phyloP scores from a whole-genome alignment of 1,139 yeast species.

The Suhomyces anneliseae region DNA sequence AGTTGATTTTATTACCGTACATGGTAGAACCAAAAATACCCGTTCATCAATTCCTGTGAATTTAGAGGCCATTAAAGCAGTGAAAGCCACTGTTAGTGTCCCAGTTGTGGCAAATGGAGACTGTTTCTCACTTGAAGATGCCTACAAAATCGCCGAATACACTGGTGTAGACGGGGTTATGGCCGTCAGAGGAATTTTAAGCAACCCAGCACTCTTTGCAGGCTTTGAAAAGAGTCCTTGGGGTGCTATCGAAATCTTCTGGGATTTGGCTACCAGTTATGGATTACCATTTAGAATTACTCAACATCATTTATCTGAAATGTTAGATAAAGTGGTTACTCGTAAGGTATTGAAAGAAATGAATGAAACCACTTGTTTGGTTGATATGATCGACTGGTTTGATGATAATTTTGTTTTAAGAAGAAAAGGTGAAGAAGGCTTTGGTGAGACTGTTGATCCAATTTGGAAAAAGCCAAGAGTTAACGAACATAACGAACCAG shows the following conservation, averaged over 20 bases:
- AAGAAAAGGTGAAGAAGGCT: constrained; percentile 66
- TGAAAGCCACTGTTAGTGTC: constrained; percentile 59
- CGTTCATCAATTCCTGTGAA: constrained; percentile 83
- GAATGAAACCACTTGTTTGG: constrained; percentile 58
- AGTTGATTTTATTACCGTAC: constrained; percentile 91
- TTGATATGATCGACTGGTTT: constrained; percentile 79
- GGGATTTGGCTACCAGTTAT: constrained; percentile 74
- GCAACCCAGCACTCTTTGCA: constrained; percentile 85
- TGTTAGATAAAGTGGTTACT: constrained; percentile 67
- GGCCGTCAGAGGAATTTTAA: constrained; percentile 89
- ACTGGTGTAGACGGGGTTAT: constrained; percentile 91
- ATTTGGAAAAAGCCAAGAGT: constrained; percentile 35
- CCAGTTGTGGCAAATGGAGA: constrained; percentile 98
- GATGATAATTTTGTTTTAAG: constrained; percentile 66
- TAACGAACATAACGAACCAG: constrained; percentile 20
- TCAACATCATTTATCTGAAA: constrained; percentile 87
- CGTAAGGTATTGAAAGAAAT: constrained; percentile 58
- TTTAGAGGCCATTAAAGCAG: constrained; percentile 71
- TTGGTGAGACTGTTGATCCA: constrained; percentile 59
- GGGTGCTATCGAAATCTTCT: constrained; percentile 82
- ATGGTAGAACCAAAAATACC: constrained; percentile 85
- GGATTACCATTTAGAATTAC: constrained; percentile 81
- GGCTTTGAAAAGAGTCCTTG: constrained; percentile 79
- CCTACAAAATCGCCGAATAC: constrained; percentile 52
- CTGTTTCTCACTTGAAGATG: constrained; percentile 70